Base-by-base conservation (phyloP, 176 grass and related monocot species). In the Otatea glauca region DNA sequence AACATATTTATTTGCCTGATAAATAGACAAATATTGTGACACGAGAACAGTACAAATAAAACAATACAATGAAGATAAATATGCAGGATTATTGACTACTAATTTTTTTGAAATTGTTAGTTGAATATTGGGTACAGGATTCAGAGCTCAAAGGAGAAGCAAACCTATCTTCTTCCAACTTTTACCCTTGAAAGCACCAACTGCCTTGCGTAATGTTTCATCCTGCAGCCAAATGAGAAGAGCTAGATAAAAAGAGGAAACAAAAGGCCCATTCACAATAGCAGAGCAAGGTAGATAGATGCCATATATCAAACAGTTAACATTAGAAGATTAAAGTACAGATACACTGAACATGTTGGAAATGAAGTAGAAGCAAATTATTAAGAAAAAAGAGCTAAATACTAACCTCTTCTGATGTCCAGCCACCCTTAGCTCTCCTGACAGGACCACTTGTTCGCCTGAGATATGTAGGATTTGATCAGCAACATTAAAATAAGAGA, bases 151-250 rank as follows among this genome's bases (percentile, higher is more conserved):
- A 79, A 83, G 24, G 58, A 79, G 74, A 87, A 71, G 16, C 55
- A 66, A 67, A 98, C 96, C 96, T 90, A 98, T 95, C 88, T 92
- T 98, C 86, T 98, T 98, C 96, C 96, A 98, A 39, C 83, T 88
- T 95, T 86, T 95, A 66, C 89, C 96, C 15, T 87, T 90, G 87
- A 83, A 93, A 84, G 76, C 49, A 86, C 83, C 71, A 83, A 98
- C 96, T 78, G 93, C 96, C 50, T 77, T 84, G 43, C 80, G 77
- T 78, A 98, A 88, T 77, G 81, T 98, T 49, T 89, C 91, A 90
- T 98, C 96, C 96, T 98, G 77, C 68, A 65, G 41, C 4, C 49
- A 77, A 69, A 76, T 82, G 70, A 53, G 49, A 74, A 72, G 54
- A 38, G 7, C 2, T 35, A 66, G 10, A 81, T 74, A 51, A 67